These are phyloP conservation scores for Trichophyton rubrum DNA, from an alignment of 2,329 filamentous ascomycete genomes.

Conservation along the genomic window DNA sequence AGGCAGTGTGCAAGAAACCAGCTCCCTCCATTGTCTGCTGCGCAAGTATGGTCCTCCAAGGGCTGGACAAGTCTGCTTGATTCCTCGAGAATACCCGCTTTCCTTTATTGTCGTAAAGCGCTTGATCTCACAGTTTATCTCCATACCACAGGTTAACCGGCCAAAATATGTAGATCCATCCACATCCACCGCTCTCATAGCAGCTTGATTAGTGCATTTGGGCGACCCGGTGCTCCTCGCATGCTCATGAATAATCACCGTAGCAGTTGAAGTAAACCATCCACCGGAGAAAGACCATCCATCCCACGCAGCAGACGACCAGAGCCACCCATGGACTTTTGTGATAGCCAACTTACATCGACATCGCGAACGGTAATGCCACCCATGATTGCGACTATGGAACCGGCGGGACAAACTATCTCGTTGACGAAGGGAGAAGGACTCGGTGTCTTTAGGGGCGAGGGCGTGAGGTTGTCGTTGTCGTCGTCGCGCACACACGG, in stretches of 20 bases:
- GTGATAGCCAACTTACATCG: constrained; percentile 37
- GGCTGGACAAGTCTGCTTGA: neutral
- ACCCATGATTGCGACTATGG: constrained; percentile 47
- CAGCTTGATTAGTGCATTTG: neutral
- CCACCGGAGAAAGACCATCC: neutral
- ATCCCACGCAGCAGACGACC: neutral
- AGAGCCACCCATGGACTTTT: neutral
- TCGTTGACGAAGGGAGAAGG: constrained; percentile 20
- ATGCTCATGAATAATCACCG: neutral
- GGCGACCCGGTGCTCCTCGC: neutral
- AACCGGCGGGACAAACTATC: constrained; percentile 16
- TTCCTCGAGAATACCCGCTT: neutral
- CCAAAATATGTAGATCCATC: neutral
- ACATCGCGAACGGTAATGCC: constrained; percentile 57
- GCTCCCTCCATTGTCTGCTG: neutral
- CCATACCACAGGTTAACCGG: neutral
- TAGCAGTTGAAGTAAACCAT: neutral
- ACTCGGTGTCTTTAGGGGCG: constrained; percentile 22
- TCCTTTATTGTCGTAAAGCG: neutral
- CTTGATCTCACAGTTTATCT: neutral
- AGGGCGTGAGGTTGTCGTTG: constrained; percentile 13
- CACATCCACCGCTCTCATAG: neutral
- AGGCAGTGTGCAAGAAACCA: neutral
- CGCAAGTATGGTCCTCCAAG: neutral
- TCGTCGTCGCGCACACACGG: constrained; percentile 13